Conservation (phyloP, 2,329 filamentous ascomycete species). For the Colletotrichum trifolii region DNA sequence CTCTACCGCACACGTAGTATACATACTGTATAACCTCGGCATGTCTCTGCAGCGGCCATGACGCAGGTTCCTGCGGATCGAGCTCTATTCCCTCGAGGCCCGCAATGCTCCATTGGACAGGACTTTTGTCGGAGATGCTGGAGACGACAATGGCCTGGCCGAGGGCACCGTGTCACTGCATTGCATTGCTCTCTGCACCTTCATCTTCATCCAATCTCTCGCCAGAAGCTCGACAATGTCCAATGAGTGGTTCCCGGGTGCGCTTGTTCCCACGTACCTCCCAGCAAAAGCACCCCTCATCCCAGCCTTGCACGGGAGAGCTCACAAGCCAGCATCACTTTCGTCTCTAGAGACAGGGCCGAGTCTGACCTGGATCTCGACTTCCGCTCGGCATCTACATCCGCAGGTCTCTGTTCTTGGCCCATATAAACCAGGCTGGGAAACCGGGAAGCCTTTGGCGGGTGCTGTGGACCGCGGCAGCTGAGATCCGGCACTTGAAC, state of each 20-base stretch:
- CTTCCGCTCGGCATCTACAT: constrained; percentile 28
- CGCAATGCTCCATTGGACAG: constrained; percentile 28
- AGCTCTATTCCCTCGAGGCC: constrained; percentile 26
- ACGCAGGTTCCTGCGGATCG: constrained; percentile 34
- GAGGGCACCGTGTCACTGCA: constrained; percentile 15
- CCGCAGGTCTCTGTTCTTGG: constrained; percentile 15
- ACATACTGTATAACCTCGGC: constrained; percentile 2
- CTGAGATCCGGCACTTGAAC: constrained; percentile 9
- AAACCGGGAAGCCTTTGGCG: constrained; percentile 19
- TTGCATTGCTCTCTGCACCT: no score
- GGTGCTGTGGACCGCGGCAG: constrained; percentile 19
- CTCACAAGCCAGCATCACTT: no score
- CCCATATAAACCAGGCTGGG: constrained; percentile 35
- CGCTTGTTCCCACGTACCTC: not conserved
- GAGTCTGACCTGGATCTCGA: not conserved
- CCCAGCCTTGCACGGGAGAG: no score
- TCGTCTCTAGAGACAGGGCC: no score
- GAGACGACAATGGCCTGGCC: not conserved
- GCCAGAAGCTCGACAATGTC: not conserved
- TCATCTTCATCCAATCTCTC: constrained; percentile 11
- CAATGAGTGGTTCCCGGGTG: not conserved
- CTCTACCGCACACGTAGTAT: no score
- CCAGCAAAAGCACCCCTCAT: no score
- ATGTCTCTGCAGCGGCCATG: constrained; percentile 23
- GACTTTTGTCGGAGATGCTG: constrained; percentile 30